Base-by-base conservation (phyloP, 164 flowering plant genomes). In the Santalum album region DNA sequence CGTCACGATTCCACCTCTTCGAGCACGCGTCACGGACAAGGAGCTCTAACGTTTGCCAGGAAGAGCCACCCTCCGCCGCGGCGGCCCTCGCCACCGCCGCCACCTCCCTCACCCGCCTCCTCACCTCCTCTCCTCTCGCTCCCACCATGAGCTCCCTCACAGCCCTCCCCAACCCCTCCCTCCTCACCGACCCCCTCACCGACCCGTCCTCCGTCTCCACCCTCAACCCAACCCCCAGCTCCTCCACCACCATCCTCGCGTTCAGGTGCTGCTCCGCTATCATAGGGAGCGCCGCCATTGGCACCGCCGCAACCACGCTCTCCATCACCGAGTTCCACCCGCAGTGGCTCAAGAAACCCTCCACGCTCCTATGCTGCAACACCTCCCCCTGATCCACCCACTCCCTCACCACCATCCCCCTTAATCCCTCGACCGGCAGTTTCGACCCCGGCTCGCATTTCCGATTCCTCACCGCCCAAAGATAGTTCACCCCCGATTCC, bases 261-360 rank as follows among this genome's bases (percentile, higher is more conserved):
- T 68, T 68, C 26, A 68, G 21, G 23, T 50, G 64, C 53, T 68
- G 68, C 52, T 69, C 72, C 9, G 62, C 72, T 58, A 46, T 61
- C 26, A 64, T 38, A 12, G 72, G 69, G 62, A 57, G 26, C 18
- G 69, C 69, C 36, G 61, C 17, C 0, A 64, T 49, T 10, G 72
- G 69, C 25, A 69, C 65, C 11, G 40, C 46, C 10, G 51, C 58
- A 34, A 52, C 53, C 1, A 60, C 25, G 36, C 65, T 58, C 59
- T 69, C 72, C 49, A 26, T 35, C 18, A 63, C 61, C 1, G 72
- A 68, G 65, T 64, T 69, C 69, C 69, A 69, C 0, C 73, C 69
- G 32, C 73, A 69, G 25, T 69, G 73, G 21, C 69, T 69, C 55
- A 65, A 7, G 36, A 69, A 69, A 50, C 69, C 73, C 21, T 22